phyloP scores from a whole-genome alignment of 2,329 filamentous ascomycete species.

The Chalaropsis thielavioides region DNA sequence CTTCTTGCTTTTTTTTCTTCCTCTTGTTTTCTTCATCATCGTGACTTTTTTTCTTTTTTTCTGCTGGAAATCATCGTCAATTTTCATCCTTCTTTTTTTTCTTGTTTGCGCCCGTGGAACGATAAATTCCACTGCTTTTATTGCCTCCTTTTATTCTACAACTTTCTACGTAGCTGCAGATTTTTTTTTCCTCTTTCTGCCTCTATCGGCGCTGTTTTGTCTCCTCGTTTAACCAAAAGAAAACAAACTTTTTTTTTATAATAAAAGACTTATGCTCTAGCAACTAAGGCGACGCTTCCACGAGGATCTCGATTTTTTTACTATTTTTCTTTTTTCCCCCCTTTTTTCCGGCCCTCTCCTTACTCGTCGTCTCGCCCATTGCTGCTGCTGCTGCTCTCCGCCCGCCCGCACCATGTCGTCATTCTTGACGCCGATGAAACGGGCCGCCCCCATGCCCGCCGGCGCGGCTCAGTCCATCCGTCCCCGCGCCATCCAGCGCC shows the following conservation, averaged over 20 bases:
- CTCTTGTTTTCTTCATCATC: slow-evolving; percentile 3
- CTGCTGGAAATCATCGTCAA: background rate
- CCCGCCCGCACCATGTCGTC: slow-evolving; percentile 30
- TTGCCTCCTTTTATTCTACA: too few relatives aligned
- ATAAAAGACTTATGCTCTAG: background rate
- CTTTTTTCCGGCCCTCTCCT: background rate
- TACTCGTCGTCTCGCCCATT: background rate
- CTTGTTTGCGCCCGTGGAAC: background rate
- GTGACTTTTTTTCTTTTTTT: too few relatives aligned
- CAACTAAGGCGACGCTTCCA: background rate
- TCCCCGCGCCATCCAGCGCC: slow-evolving; percentile 26
- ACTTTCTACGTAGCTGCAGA: too few relatives aligned
- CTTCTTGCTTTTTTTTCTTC: slow-evolving; percentile 4
- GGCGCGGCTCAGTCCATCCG: slow-evolving; percentile 25
- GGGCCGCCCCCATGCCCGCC: slow-evolving; percentile 22
- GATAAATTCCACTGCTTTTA: background rate
- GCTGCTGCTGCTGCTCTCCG: background rate
- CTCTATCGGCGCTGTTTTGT: background rate
- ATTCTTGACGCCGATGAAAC: slow-evolving; percentile 31
- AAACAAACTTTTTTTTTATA: background rate
- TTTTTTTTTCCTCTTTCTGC: too few relatives aligned
- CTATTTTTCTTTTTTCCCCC: background rate
- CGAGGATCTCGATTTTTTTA: background rate
- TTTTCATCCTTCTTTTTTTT: background rate
- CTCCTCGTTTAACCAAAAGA: background rate